phyloP scores from a whole-genome alignment of 2,329 filamentous ascomycete genomes.

The Pestalotiopsis sp. region DNA sequence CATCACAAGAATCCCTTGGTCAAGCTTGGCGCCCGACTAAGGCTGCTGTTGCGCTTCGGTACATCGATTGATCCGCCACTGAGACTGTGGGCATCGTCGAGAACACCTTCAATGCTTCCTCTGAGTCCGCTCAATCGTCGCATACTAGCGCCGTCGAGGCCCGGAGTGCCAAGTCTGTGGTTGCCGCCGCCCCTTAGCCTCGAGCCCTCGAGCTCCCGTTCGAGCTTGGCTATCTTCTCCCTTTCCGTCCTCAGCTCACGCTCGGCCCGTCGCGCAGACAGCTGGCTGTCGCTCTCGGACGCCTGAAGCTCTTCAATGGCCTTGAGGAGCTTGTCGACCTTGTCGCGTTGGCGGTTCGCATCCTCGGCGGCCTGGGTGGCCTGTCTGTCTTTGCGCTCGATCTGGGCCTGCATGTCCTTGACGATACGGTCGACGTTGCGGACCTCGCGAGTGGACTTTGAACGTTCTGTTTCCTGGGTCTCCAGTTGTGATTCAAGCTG shows the following conservation, averaged over 20 bases:
- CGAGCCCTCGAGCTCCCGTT: constrained; percentile 84
- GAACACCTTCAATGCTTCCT: constrained; percentile 47
- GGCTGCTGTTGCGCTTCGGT: constrained; percentile 67
- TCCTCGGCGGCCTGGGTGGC: constrained; percentile 82
- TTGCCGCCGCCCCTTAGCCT: constrained; percentile 71
- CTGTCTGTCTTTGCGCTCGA: constrained; percentile 91
- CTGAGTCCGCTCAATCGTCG: constrained; percentile 49
- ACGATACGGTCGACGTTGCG: constrained; percentile 93
- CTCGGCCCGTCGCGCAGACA: constrained; percentile 83
- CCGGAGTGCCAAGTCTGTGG: constrained; percentile 28
- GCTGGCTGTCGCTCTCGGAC: constrained; percentile 79
- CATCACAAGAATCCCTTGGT: constrained; percentile 76
- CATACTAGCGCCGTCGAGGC: constrained; percentile 22
- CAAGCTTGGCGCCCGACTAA: constrained; percentile 66
- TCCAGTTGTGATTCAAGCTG: constrained; percentile 90
- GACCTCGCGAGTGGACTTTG: constrained; percentile 80
- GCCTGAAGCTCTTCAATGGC: constrained; percentile 94
- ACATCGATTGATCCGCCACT: constrained; percentile 49
- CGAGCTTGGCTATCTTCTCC: constrained; percentile 79
- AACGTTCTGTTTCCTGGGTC: constrained; percentile 76
- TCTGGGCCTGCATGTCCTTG: constrained; percentile 88
- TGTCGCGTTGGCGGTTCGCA: constrained; percentile 82
- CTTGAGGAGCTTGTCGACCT: constrained; percentile 83
- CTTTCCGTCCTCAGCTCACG: constrained; percentile 87
- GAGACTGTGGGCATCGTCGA: constrained; percentile 34